phyloP scores from a whole-genome alignment of 2,329 filamentous ascomycete genomes.

The Massarina eburnea region DNA sequence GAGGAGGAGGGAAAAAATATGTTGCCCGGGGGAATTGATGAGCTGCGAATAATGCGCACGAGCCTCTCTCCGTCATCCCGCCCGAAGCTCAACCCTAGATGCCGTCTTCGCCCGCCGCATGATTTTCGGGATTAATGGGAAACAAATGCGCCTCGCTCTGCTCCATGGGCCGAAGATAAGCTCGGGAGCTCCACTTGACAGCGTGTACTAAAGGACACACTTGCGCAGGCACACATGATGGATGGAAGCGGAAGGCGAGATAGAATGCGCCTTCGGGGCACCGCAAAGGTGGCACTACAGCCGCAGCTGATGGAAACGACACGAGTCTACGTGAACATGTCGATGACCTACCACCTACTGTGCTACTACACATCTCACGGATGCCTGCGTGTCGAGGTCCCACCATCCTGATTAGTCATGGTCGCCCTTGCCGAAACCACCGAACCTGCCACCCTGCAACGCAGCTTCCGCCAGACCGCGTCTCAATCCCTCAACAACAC shows the following conservation, averaged over 20 bases:
- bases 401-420: no score
- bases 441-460: no score
- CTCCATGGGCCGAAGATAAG: constrained; percentile 4
- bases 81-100: background rate
- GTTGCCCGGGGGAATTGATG: constrained; percentile 3
- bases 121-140: constrained; percentile 3
- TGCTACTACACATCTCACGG: no score
- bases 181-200: background rate
- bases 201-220: background rate
- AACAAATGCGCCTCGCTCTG: background rate
- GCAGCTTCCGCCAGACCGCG: background rate
- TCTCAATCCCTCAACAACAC: background rate
- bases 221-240: constrained; percentile 7
- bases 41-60: constrained; percentile 4
- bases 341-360: no score
- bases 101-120: background rate
- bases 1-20: constrained; percentile 31
- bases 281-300: no score
- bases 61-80: constrained; percentile 1
- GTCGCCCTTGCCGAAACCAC: constrained; percentile 4
- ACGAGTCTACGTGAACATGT: no score
- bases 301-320: no score
- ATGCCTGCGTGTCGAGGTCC: no score
- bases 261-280: no score
- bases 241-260: no score